phyloP scores from a whole-genome alignment of 1,284 basidiomycete species.

The Mycosarcoma mackinlayi region DNA sequence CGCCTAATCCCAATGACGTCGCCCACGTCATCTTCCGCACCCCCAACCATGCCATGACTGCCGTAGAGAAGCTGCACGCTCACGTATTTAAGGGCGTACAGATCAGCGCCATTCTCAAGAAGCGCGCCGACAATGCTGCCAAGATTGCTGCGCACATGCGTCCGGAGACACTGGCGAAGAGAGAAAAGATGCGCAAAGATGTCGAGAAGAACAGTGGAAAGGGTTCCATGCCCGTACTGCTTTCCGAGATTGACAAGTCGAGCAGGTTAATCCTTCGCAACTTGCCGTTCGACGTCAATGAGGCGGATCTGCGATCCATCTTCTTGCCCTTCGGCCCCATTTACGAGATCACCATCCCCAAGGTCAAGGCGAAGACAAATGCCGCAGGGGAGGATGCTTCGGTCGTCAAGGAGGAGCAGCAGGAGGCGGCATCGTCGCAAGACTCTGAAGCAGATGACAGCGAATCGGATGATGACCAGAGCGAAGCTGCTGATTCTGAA shows the following conservation, averaged over 20 bases:
- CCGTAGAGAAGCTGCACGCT: constrained; percentile 85
- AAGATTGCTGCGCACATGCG: constrained; percentile 72
- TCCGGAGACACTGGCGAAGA: constrained; percentile 69
- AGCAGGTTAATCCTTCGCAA: constrained; percentile 92
- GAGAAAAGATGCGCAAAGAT: constrained; percentile 69
- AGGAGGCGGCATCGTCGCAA: constrained; percentile 30
- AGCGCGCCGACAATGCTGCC: constrained; percentile 75
- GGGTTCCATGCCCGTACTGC: constrained; percentile 43
- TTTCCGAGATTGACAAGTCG: constrained; percentile 44
- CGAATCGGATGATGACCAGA: constrained; percentile 22
- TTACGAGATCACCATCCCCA: constrained; percentile 84
- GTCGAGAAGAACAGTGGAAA: constrained; percentile 55
- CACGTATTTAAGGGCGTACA: constrained; percentile 91
- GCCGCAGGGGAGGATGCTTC: constrained; percentile 49
- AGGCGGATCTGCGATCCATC: constrained; percentile 84
- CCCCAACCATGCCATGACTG: constrained; percentile 77
- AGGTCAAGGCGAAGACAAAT: constrained; percentile 29
- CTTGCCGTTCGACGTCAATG: constrained; percentile 76
- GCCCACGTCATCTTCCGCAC: constrained; percentile 83
- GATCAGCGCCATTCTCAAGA: constrained; percentile 89
- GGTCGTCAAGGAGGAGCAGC: constrained; percentile 2
- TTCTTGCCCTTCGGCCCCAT: constrained; percentile 92
- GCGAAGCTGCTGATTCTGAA: constrained; percentile 10
- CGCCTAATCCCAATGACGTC: constrained; percentile 54
- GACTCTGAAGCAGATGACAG: constrained; percentile 21